Base-by-base conservation (phyloP, 1,284 basidiomycete species). In the Ganoderma lingzhi region DNA sequence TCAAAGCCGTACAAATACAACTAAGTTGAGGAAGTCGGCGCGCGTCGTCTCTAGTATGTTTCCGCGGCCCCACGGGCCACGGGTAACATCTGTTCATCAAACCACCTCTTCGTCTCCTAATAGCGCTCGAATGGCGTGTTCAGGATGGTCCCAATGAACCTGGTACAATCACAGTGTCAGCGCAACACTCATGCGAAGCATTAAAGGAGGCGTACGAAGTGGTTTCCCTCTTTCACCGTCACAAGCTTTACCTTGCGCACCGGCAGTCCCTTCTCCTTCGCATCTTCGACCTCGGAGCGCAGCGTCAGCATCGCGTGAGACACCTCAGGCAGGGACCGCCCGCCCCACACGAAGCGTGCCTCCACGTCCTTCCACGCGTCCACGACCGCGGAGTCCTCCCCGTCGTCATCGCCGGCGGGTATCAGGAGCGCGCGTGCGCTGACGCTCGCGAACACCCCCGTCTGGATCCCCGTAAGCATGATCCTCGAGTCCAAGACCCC, bases 321-420 rank as follows among this genome's bases (percentile, higher is more conserved):
- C 5, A 55, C 42, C 42, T 73, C 68, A 64, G 68, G 71, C 6
- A 71, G 42, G 0, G 70, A 68, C 9, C 15, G 53, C 10, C 68
- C 68, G 53, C 72, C 63, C 70, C 70, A 70, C 3, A 70, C 63
- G 39, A 59, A 67, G 39, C 66, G 66, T 3, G 71, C 66, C 51
- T 71, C 70, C 12, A 73, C 66, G 44, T 65, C 68, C 37, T 45
- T 37, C 70, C 67, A 66, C 23, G 35, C 58, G 35, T 65, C 63
- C 15, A 61, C 59, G 23, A 45, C 14, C n/a, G n/a, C 19, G 14
- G 35, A 35, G 35, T 39, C 56, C 53, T 55, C 45, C n/a, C 23
- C 3, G 48, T n/a, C 23, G 9, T 9, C 48, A 28, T n/a, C 35
- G 14, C 23, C 19, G 2, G 19, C 12, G n/a, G 56, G 35, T 10